phyloP scores from a whole-genome alignment of 495 filamentous ascomycete species.

The Aspergillus wentii region DNA sequence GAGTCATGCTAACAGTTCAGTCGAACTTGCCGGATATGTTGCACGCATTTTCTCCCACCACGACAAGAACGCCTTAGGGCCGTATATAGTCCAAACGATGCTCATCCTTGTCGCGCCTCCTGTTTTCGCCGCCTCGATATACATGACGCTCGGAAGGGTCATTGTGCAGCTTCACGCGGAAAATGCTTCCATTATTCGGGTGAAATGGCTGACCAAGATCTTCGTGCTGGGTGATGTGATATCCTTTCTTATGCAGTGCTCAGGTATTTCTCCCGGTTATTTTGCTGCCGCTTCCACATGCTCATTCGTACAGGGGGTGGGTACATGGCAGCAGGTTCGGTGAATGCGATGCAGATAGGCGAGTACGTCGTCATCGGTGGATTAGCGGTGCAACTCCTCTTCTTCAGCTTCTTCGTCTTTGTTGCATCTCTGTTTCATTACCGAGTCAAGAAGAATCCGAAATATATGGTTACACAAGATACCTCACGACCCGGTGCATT shows the following conservation, averaged over 20 bases:
- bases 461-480: background rate
- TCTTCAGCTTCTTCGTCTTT: slow-evolving; percentile 39
- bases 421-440: slow-evolving; percentile 30
- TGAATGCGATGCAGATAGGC: slow-evolving; percentile 14
- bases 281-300: too few relatives aligned
- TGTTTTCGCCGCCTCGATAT: slow-evolving; percentile 49
- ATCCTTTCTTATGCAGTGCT: slow-evolving; percentile 16
- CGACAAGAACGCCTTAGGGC: slow-evolving; percentile 15
- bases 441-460: slow-evolving; percentile 15
- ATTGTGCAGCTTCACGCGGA: slow-evolving; percentile 38
- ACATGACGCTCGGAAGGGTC: slow-evolving; percentile 51
- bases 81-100: slow-evolving; percentile 28
- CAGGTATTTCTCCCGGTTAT: slow-evolving; percentile 9
- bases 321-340: slow-evolving; percentile 16
- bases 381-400: slow-evolving; percentile 32
- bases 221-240: slow-evolving; percentile 27
- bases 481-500: slow-evolving; percentile 4
- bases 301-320: slow-evolving; percentile 16
- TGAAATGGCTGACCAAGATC: slow-evolving; percentile 17
- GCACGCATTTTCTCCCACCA: slow-evolving; percentile 18
- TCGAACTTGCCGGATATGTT: slow-evolving; percentile 19
- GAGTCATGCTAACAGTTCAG: slow-evolving; percentile 6
- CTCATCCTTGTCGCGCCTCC: slow-evolving; percentile 31
- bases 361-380: slow-evolving; percentile 37
- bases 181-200: slow-evolving; percentile 7